Base-by-base conservation (phyloP, 2,329 filamentous ascomycete genomes). In the Colletotrichum falcatum region DNA sequence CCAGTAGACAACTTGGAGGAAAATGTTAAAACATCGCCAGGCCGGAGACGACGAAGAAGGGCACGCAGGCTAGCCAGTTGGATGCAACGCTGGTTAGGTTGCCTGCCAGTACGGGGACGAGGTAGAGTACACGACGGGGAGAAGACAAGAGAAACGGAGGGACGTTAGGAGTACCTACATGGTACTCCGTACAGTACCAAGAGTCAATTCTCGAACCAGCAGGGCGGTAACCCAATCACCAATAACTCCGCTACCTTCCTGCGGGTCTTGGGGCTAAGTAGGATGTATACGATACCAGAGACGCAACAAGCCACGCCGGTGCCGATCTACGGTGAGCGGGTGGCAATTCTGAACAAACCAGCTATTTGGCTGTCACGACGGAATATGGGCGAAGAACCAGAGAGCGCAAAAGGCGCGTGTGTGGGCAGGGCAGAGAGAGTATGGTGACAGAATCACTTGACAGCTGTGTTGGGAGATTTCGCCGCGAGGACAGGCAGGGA, bases 181-280 rank as follows among this genome's bases (percentile, higher is more conserved):
- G n/a, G n/a, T n/a, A n/a, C n/a, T n/a, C n/a, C n/a, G n/a, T 56
- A 63, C 61, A 56, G 49, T 58, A 55, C 49, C 23, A 39, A 58
- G 63, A 23, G 56, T 14, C 42, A 51, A 16, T 16, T 66, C 30
- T 39, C 61, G 61, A 46, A 70, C 67, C 67, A 61, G 65, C 42
- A 49, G 49, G 20, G 37, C 23, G 67, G 67, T 56, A 51, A 35
- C 8, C 67, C 62, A 66, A 61, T 61, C 63, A 58, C 16, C 28
- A 44, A 20, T 42, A 53, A 58, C 7, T 16, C 30, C 33, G 26
- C 49, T 56, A 44, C 60, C 39, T 58, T 61, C 56, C 12, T 63
- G 49, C 55, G 58, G 42, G 49, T 61, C 28, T 23, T 61, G 35
- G 39, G n/a, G n/a, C n/a, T n/a, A n/a, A n/a, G n/a, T n/a, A n/a